A percentile compares a stretch with the other conserved stretches of the same genome.
Conservation (phyloP, 768 basidiomycete species). For the Amanita fuliginea region DNA sequence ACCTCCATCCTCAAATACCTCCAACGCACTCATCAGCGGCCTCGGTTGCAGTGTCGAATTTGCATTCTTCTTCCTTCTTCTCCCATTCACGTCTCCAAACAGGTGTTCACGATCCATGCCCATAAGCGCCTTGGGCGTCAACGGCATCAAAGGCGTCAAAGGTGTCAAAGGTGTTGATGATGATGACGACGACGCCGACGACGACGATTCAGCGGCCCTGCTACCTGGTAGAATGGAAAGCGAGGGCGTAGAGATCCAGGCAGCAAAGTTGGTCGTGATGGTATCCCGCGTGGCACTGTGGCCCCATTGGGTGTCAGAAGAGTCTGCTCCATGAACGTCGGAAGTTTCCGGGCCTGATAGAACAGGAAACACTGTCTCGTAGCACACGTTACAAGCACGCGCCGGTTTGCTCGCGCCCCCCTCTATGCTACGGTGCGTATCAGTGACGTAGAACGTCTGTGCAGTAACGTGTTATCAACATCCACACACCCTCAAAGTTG, state of each 20-base stretch:
- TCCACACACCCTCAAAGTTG: not conserved
- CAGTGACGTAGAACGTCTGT: constrained; percentile 72
- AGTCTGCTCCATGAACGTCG: constrained; percentile 1
- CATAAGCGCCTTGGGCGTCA: constrained; percentile 29
- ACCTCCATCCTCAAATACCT: constrained; percentile 44
- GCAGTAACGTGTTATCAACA: too few species aligned
- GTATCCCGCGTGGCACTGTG: constrained; percentile 23
- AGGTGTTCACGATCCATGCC: constrained; percentile 21
- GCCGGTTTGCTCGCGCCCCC: constrained; percentile 43
- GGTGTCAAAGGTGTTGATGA: constrained; percentile 12
- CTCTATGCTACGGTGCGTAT: constrained; percentile 13
- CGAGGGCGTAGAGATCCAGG: constrained; percentile 48
- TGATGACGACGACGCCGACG: too few species aligned
- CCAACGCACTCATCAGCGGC: constrained; percentile 56
- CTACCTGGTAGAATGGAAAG: constrained; percentile 20
- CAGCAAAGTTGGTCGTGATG: constrained; percentile 38
- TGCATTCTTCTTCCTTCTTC: constrained; percentile 5
- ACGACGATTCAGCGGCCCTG: constrained; percentile 1
- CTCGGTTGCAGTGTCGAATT: constrained; percentile 23
- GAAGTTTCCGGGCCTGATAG: constrained; percentile 25
- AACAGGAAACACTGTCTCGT: constrained; percentile 74
- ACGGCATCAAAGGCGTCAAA: constrained; percentile 11
- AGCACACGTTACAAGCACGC: constrained; percentile 80
- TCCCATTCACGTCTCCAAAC: constrained; percentile 11
- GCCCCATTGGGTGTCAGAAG: not conserved